Percentiles rank a stretch among this genome's conserved stretches.
phyloP scores from a whole-genome alignment of 1,284 basidiomycete genomes.

The Puccinia polysora region DNA sequence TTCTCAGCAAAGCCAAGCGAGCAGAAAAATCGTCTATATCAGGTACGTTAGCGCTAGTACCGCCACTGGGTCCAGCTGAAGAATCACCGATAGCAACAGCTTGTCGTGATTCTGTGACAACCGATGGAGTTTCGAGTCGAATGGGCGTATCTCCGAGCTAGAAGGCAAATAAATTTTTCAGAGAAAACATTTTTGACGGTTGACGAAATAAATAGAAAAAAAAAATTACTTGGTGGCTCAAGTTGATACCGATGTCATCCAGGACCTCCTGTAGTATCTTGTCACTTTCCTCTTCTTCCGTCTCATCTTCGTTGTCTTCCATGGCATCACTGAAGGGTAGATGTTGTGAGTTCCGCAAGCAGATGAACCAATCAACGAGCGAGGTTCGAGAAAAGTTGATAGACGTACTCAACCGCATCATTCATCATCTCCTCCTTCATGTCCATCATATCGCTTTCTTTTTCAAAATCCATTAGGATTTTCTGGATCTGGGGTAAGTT shows the following conservation, averaged over 20 bases:
- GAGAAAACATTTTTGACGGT: background rate
- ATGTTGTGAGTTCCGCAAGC: background rate
- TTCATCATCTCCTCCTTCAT: conserved; percentile 99
- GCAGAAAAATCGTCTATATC: conserved; percentile 40
- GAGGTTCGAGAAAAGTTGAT: background rate
- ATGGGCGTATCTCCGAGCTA: conserved; percentile 33
- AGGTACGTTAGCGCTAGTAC: conserved; percentile 3
- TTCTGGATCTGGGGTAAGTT: conserved; percentile 91
- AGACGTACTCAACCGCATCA: conserved; percentile 72
- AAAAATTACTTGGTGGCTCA: conserved; percentile 75
- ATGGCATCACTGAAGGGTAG: conserved; percentile 66
- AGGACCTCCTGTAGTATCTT: conserved; percentile 93
- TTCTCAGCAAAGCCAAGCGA: conserved; percentile 24
- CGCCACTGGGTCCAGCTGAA: conserved; percentile 10
- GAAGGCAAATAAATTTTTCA: background rate
- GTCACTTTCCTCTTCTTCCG: conserved; percentile 84
- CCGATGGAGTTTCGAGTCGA: conserved; percentile 9
- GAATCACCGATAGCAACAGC: conserved; percentile 36
- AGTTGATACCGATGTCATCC: conserved; percentile 90
- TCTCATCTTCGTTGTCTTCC: conserved; percentile 87
- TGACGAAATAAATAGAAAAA: background rate
- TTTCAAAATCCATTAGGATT: conserved; percentile 97
- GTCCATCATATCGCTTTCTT: conserved; percentile 95
- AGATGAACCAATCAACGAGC: background rate
- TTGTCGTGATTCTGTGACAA: conserved; percentile 36